phyloP scores from a whole-genome alignment of 306 rosid species.

The Glycine latifolia region DNA sequence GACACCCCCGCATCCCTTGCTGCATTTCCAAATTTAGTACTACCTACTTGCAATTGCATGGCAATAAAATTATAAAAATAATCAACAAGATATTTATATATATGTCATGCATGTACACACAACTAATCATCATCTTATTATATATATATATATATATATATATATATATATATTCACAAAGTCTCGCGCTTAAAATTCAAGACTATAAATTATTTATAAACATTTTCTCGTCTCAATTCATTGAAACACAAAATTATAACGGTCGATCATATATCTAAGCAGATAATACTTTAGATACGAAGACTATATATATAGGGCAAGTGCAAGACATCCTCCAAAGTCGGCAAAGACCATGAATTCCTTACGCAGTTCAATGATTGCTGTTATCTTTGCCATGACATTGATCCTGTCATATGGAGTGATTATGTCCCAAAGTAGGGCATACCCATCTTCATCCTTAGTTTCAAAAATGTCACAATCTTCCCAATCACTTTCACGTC shows the following conservation, averaged over 20 bases:
- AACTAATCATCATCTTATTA: conserved; percentile 46
- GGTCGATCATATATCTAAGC: too few relatives aligned
- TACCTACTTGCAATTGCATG: conserved; percentile 6
- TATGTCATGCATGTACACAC: neutral
- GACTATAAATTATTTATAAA: too few relatives aligned
- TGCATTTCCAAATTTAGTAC: conserved; percentile 38
- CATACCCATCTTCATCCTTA: conserved; percentile 48
- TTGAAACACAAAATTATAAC: too few relatives aligned
- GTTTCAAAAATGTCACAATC: conserved; percentile 44
- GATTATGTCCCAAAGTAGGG: conserved; percentile 55
- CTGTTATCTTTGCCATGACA: conserved; percentile 51
- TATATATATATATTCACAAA: too few relatives aligned
- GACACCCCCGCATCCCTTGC: conserved; percentile 44
- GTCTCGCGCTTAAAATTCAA: too few relatives aligned
- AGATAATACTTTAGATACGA: too few relatives aligned
- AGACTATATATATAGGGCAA: too few relatives aligned
- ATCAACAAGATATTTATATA: conserved; percentile 10
- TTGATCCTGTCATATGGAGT: conserved; percentile 53
- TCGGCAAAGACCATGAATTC: conserved; percentile 61
- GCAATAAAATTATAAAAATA: neutral
- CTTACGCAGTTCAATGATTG: conserved; percentile 53
- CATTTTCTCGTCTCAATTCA: too few relatives aligned
- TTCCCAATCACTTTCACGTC: conserved; percentile 29
- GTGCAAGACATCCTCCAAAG: conserved; percentile 49
- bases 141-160: too few relatives aligned